Evolutionary conservation across 2,329 filamentous ascomycete genomes (phyloP).

Genomic region (Curvularia verruculosa): DNA sequence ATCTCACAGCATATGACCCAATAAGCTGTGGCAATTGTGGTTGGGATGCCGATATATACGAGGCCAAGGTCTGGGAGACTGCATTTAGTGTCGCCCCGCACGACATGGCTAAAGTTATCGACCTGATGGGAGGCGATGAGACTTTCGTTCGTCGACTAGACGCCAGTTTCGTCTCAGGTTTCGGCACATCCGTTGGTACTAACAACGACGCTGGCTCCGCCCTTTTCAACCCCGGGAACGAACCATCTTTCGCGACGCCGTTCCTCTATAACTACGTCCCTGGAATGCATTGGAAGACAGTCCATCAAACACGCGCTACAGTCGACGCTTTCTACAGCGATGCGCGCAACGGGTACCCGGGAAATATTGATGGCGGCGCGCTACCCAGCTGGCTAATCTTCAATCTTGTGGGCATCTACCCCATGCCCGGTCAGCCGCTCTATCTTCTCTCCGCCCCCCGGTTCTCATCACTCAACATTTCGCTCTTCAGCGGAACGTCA

Average conservation of each 20-base stretch:
- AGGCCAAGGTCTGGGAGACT: too few species aligned
- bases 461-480: constrained; percentile 32
- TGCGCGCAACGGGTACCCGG: constrained; percentile 43
- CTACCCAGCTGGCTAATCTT: constrained; percentile 55
- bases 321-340: too few species aligned
- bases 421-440: not conserved
- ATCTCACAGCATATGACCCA: too few species aligned
- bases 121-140: too few species aligned
- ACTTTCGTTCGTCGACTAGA: too few species aligned
- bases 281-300: constrained; percentile 13
- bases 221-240: constrained; percentile 68
- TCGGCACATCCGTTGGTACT: too few species aligned
- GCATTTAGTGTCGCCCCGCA: too few species aligned
- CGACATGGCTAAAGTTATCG: too few species aligned
- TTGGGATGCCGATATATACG: too few species aligned
- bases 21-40: too few species aligned
- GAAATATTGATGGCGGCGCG: constrained; percentile 51
- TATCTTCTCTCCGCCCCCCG: constrained; percentile 25
- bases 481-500: constrained; percentile 10
- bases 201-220: too few species aligned
- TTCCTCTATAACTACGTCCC: constrained; percentile 4
- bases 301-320: constrained; percentile 32
- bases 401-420: constrained; percentile 48
- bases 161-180: too few species aligned
- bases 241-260: constrained; percentile 55